Evolutionary conservation across 768 basidiomycete genomes (phyloP).

Genomic region (Boletus sp.): DNA sequence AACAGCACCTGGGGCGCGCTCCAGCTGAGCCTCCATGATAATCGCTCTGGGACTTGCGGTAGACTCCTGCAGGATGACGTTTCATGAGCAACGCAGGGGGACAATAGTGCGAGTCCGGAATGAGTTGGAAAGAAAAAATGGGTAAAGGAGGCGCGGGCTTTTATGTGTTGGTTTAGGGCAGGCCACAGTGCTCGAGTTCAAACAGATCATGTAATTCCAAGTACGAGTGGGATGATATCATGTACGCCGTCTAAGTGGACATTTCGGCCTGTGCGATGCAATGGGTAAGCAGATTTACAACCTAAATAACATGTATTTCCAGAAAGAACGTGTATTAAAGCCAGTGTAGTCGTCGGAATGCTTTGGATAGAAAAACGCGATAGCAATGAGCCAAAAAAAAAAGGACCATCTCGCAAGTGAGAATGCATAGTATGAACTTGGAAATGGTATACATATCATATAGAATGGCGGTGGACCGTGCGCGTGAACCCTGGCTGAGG

Average conservation of each 20-base stretch:
- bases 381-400: not conserved
- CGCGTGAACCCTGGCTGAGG: not conserved
- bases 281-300: not conserved
- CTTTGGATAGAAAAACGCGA: not conserved
- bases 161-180: constrained; percentile 20
- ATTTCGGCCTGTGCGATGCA: not conserved
- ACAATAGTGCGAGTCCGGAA: constrained; percentile 38
- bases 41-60: constrained; percentile 34
- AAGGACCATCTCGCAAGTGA: constrained; percentile 3
- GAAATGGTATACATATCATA: constrained; percentile 2
- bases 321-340: constrained; percentile 26
- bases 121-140: constrained; percentile 20
- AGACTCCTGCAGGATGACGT: constrained; percentile 30
- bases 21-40: constrained; percentile 26
- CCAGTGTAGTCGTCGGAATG: constrained; percentile 6
- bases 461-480: not conserved
- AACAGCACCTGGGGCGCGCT: constrained; percentile 20
- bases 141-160: fast-evolving
- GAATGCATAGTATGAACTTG: not conserved
- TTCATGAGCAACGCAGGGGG: constrained; percentile 26
- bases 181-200: not conserved
- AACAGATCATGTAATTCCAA: not conserved
- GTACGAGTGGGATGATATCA: not conserved
- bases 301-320: constrained; percentile 5
- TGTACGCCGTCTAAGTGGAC: not conserved